Percentiles rank a stretch among this genome's conserved stretches.
phyloP scores from a whole-genome alignment of 306 rosid genomes.

The Citrullus amarus region DNA sequence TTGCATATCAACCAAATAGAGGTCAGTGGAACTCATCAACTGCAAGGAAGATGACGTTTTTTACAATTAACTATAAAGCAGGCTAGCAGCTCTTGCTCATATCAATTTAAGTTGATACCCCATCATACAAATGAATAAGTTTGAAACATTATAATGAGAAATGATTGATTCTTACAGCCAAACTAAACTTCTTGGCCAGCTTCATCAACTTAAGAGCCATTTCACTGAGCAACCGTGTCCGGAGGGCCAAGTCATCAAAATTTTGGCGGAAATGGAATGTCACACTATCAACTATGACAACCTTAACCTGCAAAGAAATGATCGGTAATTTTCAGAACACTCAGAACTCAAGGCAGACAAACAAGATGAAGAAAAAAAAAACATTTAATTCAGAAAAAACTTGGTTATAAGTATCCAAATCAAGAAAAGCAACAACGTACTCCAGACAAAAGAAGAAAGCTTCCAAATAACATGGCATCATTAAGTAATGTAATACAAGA shows the following conservation, averaged over 20 bases:
- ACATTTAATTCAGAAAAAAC: not conserved
- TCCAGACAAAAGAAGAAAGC: not conserved
- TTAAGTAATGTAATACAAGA: not conserved
- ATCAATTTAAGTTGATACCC: not conserved
- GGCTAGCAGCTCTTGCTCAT: not conserved
- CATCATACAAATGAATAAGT: not conserved
- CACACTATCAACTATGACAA: constrained; percentile 77
- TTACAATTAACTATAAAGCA: not conserved
- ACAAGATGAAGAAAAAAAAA: not conserved
- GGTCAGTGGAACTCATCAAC: not conserved
- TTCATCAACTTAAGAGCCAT: constrained; percentile 90
- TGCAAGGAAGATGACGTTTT: not conserved
- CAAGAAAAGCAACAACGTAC: not conserved
- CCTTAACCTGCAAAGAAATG: constrained; percentile 48
- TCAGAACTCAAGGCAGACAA: not conserved
- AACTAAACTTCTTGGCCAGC: constrained; percentile 45
- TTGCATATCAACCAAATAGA: not conserved
- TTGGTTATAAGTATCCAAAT: not conserved
- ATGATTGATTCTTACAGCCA: constrained; percentile 55
- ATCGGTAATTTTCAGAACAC: not conserved
- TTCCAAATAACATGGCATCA: not conserved
- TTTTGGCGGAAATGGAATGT: constrained; percentile 94
- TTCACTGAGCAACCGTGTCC: constrained; percentile 75
- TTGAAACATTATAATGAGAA: constrained; percentile 5
- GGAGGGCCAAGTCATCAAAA: constrained; percentile 75